A percentile compares a stretch with the other conserved stretches of the same genome.
Evolutionary conservation across 1,139 yeast species (phyloP).

Genomic region (Scheffersomyces illinoinensis): DNA sequence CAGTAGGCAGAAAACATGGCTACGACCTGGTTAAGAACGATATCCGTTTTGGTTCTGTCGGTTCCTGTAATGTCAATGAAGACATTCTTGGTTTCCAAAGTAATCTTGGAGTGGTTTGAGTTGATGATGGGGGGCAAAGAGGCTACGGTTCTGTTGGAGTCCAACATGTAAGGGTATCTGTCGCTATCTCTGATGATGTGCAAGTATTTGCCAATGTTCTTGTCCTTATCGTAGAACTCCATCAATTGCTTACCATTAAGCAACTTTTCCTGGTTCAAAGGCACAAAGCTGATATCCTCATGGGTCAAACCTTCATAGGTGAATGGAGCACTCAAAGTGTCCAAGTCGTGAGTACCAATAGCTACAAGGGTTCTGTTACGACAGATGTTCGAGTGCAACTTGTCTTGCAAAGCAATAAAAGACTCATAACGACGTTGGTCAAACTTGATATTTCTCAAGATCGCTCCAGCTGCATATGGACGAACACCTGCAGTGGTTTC

Average conservation of each 20-base stretch:
- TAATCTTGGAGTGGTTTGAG: constrained; percentile 86
- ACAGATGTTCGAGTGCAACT: constrained; percentile 91
- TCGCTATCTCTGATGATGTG: constrained; percentile 88
- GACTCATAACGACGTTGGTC: constrained; percentile 87
- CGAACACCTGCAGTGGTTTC: constrained; percentile 72
- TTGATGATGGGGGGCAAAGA: constrained; percentile 98
- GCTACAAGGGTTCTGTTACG: constrained; percentile 97
- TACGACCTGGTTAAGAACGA: constrained; percentile 86
- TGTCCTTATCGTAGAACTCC: constrained; percentile 90
- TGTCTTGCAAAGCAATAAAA: constrained; percentile 94
- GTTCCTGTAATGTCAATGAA: constrained; percentile 95
- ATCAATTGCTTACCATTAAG: constrained; percentile 79
- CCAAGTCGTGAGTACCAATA: constrained; percentile 96
- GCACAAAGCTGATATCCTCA: constrained; percentile 72
- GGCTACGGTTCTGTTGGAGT: constrained; percentile 74
- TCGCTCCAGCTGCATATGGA: constrained; percentile 94
- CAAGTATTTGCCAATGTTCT: constrained; percentile 83
- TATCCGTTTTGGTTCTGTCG: constrained; percentile 88
- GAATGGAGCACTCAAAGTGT: constrained; percentile 79
- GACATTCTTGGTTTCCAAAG: constrained; percentile 80
- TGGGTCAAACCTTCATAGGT: constrained; percentile 87
- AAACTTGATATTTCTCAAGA: constrained; percentile 79
- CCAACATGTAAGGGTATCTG: constrained; percentile 87
- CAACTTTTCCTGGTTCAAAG: constrained; percentile 79
- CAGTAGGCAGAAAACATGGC: constrained; percentile 95